A percentile compares a stretch with the other conserved stretches of the same genome.
Evolutionary conservation across 345 rosid species (phyloP).

Genomic region (Passiflora organensis): DNA sequence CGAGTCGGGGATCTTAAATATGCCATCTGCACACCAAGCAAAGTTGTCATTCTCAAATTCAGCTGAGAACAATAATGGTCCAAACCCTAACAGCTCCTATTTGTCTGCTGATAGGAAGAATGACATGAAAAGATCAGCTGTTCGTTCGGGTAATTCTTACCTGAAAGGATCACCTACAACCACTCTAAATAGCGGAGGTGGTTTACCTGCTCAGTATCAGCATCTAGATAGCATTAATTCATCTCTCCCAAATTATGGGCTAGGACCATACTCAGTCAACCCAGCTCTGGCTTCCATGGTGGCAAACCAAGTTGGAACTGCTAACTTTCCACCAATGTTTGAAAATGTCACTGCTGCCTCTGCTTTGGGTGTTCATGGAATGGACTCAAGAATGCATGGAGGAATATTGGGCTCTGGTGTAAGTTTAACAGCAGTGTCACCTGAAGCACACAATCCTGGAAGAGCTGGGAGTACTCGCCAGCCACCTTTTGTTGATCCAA

Average conservation of each 20-base stretch:
- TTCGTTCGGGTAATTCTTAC: constrained; percentile 32
- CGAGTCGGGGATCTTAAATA: too few relatives aligned
- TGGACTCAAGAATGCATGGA: constrained; percentile 40
- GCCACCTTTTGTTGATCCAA: constrained; percentile 38
- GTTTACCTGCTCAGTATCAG: constrained; percentile 33
- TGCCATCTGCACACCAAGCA: constrained; percentile 23
- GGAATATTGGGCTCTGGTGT: constrained; percentile 40
- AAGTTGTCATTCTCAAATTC: too few relatives aligned
- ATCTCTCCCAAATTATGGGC: constrained; percentile 38
- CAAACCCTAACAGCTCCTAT: too few relatives aligned
- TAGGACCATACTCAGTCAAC: constrained; percentile 33
- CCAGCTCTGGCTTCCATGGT: constrained; percentile 48
- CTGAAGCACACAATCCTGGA: constrained; percentile 38
- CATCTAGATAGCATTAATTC: constrained; percentile 32
- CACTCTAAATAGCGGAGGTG: constrained; percentile 35
- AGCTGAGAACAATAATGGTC: too few relatives aligned
- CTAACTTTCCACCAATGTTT: constrained; percentile 45
- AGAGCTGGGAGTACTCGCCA: constrained; percentile 34
- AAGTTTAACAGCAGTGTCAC: constrained; percentile 38
- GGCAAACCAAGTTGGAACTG: constrained; percentile 38
- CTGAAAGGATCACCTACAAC: constrained; percentile 31
- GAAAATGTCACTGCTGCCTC: constrained; percentile 49
- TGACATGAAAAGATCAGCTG: too few relatives aligned
- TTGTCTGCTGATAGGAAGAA: too few relatives aligned
- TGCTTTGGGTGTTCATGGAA: constrained; percentile 42